phyloP scores from a whole-genome alignment of 1,284 basidiomycete genomes.

The Singerocomus inundabilis region DNA sequence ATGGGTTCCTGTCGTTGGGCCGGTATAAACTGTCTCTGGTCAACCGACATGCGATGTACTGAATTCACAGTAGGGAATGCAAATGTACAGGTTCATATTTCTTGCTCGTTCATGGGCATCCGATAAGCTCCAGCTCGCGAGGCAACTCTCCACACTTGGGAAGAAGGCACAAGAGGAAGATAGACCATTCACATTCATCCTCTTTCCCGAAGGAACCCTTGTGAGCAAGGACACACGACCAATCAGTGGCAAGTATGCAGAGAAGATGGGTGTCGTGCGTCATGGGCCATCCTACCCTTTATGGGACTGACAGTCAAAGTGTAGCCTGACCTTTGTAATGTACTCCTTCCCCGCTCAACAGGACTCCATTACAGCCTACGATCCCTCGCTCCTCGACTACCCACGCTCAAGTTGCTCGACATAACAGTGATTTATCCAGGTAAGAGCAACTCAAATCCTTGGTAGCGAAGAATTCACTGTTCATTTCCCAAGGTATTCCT shows the following conservation, averaged over 20 bases:
- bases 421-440: conserved; percentile 91
- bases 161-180: conserved; percentile 60
- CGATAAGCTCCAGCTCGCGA: conserved; percentile 65
- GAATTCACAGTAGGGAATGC: conserved; percentile 66
- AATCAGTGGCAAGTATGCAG: conserved; percentile 80
- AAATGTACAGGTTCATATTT: conserved; percentile 90
- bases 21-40: conserved; percentile 54
- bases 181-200: conserved; percentile 75
- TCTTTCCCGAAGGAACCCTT: conserved; percentile 94
- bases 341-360: conserved; percentile 86
- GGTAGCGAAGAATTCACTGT: conserved; percentile 2
- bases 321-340: conserved; percentile 76
- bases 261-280: conserved; percentile 79
- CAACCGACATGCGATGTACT: conserved; percentile 5
- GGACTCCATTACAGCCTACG: conserved; percentile 86
- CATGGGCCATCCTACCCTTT: conserved; percentile 3
- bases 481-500: conserved; percentile 54
- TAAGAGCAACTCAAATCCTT: conserved; percentile 23
- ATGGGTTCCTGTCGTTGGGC: conserved; percentile 86
- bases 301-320: conserved; percentile 6
- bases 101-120: conserved; percentile 85
- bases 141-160: conserved; percentile 56
- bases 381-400: conserved; percentile 75
- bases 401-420: conserved; percentile 81
- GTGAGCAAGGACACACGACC: conserved; percentile 81